Evolutionary conservation across 768 basidiomycete species (phyloP).

Genomic region (Panus rudis): DNA sequence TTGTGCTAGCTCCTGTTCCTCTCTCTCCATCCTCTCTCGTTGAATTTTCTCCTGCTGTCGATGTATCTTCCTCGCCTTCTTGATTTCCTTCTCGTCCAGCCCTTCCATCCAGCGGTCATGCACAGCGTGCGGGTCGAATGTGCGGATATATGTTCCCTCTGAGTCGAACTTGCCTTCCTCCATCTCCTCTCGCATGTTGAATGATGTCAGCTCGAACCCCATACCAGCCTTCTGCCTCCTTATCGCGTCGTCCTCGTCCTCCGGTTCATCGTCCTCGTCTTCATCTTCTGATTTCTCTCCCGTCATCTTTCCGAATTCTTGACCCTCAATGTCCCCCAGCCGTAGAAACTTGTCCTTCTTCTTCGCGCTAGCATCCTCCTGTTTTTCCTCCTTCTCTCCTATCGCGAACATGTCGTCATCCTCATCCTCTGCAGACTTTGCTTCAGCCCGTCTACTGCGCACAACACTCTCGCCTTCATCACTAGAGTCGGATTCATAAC

Average conservation of each 20-base stretch:
- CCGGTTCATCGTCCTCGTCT: constrained; percentile 37
- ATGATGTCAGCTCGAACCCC: constrained; percentile 90
- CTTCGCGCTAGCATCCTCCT: constrained; percentile 34
- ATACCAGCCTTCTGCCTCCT: constrained; percentile 76
- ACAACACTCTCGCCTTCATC: constrained; percentile 96
- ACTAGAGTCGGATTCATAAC: constrained; percentile 91
- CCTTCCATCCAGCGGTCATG: constrained; percentile 98
- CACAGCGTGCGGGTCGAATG: constrained; percentile 82
- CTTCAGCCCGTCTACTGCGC: constrained; percentile 50
- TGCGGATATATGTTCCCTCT: constrained; percentile 82
- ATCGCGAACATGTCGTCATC: constrained; percentile 77
- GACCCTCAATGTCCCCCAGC: constrained; percentile 94
- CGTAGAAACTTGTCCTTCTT: constrained; percentile 69
- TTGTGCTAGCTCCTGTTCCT: constrained; percentile 67
- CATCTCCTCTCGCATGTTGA: constrained; percentile 99
- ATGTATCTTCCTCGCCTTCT: constrained; percentile 70
- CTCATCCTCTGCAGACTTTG: constrained; percentile 38
- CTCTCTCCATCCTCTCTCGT: constrained; percentile 57
- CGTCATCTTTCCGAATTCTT: constrained; percentile 65
- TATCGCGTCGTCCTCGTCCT: constrained; percentile 74
- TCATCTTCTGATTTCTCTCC: constrained; percentile 40
- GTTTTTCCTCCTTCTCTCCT: constrained; percentile 51
- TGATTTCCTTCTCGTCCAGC: constrained; percentile 78
- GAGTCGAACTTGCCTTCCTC: constrained; percentile 95
- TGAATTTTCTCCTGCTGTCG: constrained; percentile 68